Base-by-base conservation (phyloP, 129 eudicot genomes). In the Pulicaria dysenterica region DNA sequence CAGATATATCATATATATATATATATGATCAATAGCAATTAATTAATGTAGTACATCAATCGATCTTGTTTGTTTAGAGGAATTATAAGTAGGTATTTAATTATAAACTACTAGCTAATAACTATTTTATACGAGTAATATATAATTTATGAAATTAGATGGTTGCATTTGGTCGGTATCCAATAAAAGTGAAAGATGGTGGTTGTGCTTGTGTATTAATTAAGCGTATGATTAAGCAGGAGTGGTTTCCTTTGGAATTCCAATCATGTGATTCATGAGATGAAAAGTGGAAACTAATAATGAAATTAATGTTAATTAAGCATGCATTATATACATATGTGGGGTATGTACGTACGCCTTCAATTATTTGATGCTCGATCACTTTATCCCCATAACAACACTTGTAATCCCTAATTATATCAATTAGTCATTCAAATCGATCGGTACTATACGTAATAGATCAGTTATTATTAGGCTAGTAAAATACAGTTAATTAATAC, bases 261-360 rank as follows among this genome's bases (percentile, higher is more conserved):
- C 62, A 61, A 70, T 78, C 77, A 70, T 78, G 82, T 70, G 77
- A 62, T 70, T 78, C 77, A 78, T 78, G 72, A 54, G 77, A 78
- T 64, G 49, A 78, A 70, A 70, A 78, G 82, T 14, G 43, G 82
- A 77, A 60, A 77, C n/a, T n/a, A n/a, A n/a, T 77, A 77, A 77
- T 70, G 82, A 69, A 53, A 69, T 46, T 75, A 65, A 75, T 42
- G 67, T 19, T 61, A 63, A 50, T 70, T 64, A 53, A 78, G 41
- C 58, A 42, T 70, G n/a, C 2, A 24, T 24, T 24, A 24, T 24
- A 24, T 24, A 24, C 2, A 24, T 78, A 61, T 61, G 77, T 78
- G 71, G 82, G 82, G 82, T 24, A 24, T 2, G 31, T 24, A 1
- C 31, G 31, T 24, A 1, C 31, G 31, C 62, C 72, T 62, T 78